phyloP scores from a whole-genome alignment of 208 protist genomes.

The Naegleria lovaniensis region DNA sequence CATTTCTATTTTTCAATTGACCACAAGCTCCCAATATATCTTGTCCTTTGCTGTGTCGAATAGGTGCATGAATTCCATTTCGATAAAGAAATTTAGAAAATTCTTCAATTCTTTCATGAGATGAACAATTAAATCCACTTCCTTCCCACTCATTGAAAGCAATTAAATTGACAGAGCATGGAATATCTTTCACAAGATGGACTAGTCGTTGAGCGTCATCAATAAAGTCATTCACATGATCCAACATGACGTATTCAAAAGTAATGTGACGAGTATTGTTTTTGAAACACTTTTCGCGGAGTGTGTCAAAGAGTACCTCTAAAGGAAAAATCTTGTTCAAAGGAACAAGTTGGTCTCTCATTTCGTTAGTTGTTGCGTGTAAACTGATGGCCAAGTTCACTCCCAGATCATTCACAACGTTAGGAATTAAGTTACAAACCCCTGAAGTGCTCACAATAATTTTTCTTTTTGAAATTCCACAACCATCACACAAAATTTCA shows the following conservation, averaged over 20 bases:
- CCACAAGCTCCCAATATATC: slow-evolving; percentile 11
- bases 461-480: slow-evolving; percentile 12
- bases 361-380: slow-evolving; percentile 12
- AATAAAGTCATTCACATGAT: slow-evolving; percentile 16
- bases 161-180: slow-evolving; percentile 24
- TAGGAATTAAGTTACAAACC: neutral
- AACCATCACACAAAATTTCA: slow-evolving; percentile 6
- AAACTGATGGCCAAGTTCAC: slow-evolving; percentile 9
- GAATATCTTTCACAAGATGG: neutral
- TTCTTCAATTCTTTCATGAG: neutral
- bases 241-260: slow-evolving; percentile 26
- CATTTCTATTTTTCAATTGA: neutral
- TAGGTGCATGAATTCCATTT: neutral
- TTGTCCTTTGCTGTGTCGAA: neutral
- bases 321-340: slow-evolving; percentile 21
- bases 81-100: slow-evolving; percentile 2
- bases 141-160: slow-evolving; percentile 27
- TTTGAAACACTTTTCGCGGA: neutral
- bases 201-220: slow-evolving; percentile 10
- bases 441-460: neutral
- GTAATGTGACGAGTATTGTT: neutral
- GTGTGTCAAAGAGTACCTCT: neutral
- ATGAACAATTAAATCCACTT: neutral
- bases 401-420: neutral
- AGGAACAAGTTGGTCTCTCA: slow-evolving; percentile 7